phyloP scores from a whole-genome alignment of 2,329 filamentous ascomycete genomes.

The Ophiostoma himal-ulmi region DNA sequence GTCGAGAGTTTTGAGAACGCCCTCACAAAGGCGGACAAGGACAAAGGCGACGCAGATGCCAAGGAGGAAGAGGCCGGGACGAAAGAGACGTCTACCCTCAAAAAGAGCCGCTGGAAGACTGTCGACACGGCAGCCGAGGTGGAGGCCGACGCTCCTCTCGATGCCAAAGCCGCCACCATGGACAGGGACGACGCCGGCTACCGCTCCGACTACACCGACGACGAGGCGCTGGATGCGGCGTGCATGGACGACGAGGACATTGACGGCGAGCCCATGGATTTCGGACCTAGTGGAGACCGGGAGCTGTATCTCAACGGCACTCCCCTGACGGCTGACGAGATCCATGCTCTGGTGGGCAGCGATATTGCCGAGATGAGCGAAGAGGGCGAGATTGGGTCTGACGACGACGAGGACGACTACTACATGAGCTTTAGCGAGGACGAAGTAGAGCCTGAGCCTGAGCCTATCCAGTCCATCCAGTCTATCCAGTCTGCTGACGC shows the following conservation, averaged over 20 bases:
- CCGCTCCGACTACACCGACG: conserved; percentile 27
- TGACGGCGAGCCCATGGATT: conserved; percentile 41
- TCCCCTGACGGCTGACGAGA: conserved; percentile 35
- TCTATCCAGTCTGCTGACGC: background rate
- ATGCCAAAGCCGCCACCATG: no score
- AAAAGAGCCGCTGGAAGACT: conserved; percentile 46
- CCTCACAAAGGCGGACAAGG: conserved; percentile 40
- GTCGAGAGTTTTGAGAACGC: conserved; percentile 65
- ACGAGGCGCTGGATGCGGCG: conserved; percentile 45
- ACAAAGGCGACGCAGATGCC: conserved; percentile 21
- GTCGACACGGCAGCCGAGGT: conserved; percentile 37
- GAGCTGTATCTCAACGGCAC: conserved; percentile 30
- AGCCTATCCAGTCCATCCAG: background rate
- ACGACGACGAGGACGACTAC: conserved; percentile 13
- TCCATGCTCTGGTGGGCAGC: conserved; percentile 19
- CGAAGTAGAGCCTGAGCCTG: background rate
- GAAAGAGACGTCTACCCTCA: conserved; percentile 28
- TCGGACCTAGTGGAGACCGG: conserved; percentile 28
- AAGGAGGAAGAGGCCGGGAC: conserved; percentile 9
- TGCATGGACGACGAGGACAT: conserved; percentile 42
- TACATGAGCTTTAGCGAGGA: conserved; percentile 18
- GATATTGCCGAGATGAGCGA: conserved; percentile 25
- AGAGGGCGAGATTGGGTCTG: conserved; percentile 26
- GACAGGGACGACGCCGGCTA: conserved; percentile 25
- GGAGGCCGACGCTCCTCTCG: background rate